Evolutionary conservation across 169 alveolate species (phyloP).

Genomic region (Plasmodium cynomolgi): DNA sequence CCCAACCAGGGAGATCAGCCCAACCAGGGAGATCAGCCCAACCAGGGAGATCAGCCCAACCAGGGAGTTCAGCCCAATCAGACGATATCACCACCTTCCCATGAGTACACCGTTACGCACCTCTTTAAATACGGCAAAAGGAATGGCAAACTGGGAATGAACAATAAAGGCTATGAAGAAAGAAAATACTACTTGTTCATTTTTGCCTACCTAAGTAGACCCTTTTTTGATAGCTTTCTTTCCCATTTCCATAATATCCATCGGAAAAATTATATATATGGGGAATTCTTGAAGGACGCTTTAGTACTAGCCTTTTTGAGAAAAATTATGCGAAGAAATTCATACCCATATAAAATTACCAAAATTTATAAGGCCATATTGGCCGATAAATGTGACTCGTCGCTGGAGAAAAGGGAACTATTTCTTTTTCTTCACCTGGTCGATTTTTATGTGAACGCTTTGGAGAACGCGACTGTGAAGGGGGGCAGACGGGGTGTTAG

Average conservation of each 20-base stretch:
- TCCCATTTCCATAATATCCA: background rate
- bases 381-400: background rate
- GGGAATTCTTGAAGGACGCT: conserved; percentile 1
- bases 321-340: conserved; percentile 34
- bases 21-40: background rate
- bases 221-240: conserved; percentile 24
- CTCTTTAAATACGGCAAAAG: background rate
- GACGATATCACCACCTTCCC: background rate
- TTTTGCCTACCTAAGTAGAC: conserved; percentile 31
- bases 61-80: background rate
- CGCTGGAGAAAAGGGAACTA: background rate
- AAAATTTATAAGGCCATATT: conserved; percentile 21
- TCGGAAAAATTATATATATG: background rate
- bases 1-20: background rate
- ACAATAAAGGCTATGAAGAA: background rate
- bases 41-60: background rate
- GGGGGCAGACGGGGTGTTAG: background rate
- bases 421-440: conserved; percentile 18
- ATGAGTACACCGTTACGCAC: background rate
- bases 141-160: background rate
- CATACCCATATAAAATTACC: conserved; percentile 66
- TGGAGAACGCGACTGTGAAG: conserved; percentile 5
- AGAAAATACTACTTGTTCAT: conserved; percentile 39
- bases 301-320: conserved; percentile 23
- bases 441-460: conserved; percentile 38